These are phyloP conservation scores for Lipomyces japonicus DNA, from an alignment of 805 yeast species.

Conservation along the genomic window DNA sequence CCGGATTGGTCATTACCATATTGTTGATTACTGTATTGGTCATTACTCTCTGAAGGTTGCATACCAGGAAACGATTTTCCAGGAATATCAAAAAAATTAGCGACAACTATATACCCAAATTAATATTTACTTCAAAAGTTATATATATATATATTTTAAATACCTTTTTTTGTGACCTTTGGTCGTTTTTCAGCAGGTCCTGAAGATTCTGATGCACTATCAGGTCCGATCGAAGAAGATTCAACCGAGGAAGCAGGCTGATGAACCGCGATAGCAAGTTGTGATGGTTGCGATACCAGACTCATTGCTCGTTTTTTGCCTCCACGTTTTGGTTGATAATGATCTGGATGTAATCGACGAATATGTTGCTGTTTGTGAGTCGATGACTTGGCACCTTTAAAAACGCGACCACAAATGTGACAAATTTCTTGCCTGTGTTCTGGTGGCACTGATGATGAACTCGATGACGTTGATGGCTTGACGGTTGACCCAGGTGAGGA, in stretches of 20 bases:
- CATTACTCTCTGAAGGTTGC: too few species aligned
- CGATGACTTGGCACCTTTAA: slow-evolving; percentile 47
- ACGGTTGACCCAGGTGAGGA: slow-evolving; percentile 2
- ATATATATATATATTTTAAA: not conserved
- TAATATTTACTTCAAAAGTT: too few species aligned
- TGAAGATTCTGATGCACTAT: slow-evolving; percentile 1
- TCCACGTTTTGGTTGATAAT: slow-evolving; percentile 46
- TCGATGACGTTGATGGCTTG: slow-evolving; percentile 12
- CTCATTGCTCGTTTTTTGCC: slow-evolving; percentile 40
- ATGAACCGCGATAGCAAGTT: not conserved
- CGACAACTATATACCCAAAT: too few species aligned
- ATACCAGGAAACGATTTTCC: too few species aligned
- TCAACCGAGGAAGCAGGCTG: not conserved
- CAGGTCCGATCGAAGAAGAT: not conserved
- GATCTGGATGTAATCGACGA: slow-evolving; percentile 45
- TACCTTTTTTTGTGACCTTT: not conserved
- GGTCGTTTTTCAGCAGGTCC: not conserved
- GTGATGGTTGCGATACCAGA: slow-evolving; percentile 3
- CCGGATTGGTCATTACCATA: too few species aligned
- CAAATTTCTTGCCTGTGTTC: slow-evolving; percentile 39
- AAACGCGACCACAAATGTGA: slow-evolving; percentile 43
- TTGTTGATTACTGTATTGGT: too few species aligned
- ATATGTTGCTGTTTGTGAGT: slow-evolving; percentile 51
- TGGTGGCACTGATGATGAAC: slow-evolving; percentile 11
- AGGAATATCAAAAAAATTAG: too few species aligned